Conservation (phyloP, 2,329 filamentous ascomycete species). For the Didymella lethalis region DNA sequence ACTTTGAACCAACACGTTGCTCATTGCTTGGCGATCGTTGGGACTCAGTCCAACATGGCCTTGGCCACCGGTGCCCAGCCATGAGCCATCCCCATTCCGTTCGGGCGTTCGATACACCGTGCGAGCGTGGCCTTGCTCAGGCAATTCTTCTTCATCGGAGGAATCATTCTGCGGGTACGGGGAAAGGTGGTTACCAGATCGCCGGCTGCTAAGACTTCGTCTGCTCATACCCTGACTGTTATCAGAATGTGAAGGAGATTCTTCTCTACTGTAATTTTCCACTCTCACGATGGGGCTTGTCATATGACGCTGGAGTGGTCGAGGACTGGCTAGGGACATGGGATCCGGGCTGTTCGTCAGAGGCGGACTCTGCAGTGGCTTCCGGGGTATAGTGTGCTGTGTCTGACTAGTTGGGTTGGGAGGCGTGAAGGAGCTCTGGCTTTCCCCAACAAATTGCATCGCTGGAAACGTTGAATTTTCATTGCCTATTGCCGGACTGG, state of each 20-base stretch:
- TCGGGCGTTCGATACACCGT: conserved; percentile 44
- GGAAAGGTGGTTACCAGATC: conserved; percentile 50
- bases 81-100: conserved; percentile 57
- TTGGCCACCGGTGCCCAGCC: conserved; percentile 51
- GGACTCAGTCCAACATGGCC: conserved; percentile 59
- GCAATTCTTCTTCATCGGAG: conserved; percentile 44
- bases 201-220: conserved; percentile 46
- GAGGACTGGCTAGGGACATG: conserved; percentile 36
- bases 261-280: conserved; percentile 48
- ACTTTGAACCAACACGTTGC: conserved; percentile 55
- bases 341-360: conserved; percentile 49
- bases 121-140: conserved; percentile 29
- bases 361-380: conserved; percentile 50
- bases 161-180: conserved; percentile 47
- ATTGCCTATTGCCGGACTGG: conserved; percentile 48
- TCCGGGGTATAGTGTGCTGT: conserved; percentile 41
- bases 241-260: conserved; percentile 46
- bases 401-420: conserved; percentile 32
- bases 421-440: conserved; percentile 37
- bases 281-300: conserved; percentile 52
- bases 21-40: conserved; percentile 52
- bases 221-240: conserved; percentile 47
- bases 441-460: conserved; percentile 32
- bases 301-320: conserved; percentile 42
- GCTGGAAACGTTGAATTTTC: conserved; percentile 32